Conservation (phyloP, 176 grass and related monocot genomes). For the Ensete ventricosum region DNA sequence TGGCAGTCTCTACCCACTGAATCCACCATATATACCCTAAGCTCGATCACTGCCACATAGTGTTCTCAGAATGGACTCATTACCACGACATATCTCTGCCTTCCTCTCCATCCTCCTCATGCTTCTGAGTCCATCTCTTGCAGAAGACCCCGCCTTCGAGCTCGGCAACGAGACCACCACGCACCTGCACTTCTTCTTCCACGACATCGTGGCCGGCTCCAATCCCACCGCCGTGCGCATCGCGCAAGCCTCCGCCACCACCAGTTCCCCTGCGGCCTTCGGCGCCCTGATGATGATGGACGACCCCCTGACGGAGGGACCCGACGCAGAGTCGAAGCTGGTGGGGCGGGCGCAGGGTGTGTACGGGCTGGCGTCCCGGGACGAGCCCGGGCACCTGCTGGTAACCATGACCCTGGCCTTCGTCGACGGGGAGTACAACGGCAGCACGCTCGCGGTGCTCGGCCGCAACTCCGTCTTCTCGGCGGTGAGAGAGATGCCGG, state of each 20-base stretch:
- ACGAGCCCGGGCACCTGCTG: slow-evolving; percentile 23
- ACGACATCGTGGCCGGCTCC: slow-evolving; percentile 38
- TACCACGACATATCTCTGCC: neutral
- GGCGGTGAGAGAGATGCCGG: neutral
- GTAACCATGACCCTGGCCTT: slow-evolving; percentile 33
- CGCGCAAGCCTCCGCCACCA: slow-evolving; percentile 15
- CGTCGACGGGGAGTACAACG: slow-evolving; percentile 37
- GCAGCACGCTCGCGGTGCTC: slow-evolving; percentile 36
- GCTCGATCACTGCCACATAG: no score
- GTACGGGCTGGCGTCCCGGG: slow-evolving; percentile 7
- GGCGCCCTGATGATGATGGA: slow-evolving; percentile 42
- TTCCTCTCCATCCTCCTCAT: neutral
- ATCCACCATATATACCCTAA: no score
- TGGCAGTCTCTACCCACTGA: no score
- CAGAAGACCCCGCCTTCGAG: neutral
- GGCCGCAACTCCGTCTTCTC: neutral
- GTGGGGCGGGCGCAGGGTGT: neutral
- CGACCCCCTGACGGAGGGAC: slow-evolving; percentile 34
- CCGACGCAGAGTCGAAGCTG: slow-evolving; percentile 26
- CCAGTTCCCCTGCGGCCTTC: slow-evolving; percentile 20
- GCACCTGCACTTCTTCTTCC: slow-evolving; percentile 71
- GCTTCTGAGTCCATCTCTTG: neutral
- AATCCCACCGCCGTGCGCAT: slow-evolving; percentile 38
- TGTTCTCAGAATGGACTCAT: neutral
- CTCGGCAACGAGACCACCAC: neutral